A percentile compares a stretch with the other conserved stretches of the same genome.
These are phyloP conservation scores for Podospora pseudopauciseta DNA, from an alignment of 495 filamentous ascomycete species.

Conservation along the genomic window DNA sequence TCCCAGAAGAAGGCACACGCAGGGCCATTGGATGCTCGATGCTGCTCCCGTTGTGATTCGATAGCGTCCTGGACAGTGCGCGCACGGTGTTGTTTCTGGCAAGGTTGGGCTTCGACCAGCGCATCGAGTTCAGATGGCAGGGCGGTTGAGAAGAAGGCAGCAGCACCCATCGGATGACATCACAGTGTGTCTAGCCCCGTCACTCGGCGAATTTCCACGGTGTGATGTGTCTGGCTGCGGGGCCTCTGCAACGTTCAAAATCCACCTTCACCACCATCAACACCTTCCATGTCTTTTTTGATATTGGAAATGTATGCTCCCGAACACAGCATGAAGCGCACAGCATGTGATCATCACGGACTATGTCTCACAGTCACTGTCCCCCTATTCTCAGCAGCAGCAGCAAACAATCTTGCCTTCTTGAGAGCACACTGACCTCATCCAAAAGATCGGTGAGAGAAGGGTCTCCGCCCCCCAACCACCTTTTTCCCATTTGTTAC, in stretches of 20 bases:
- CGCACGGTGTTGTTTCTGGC: not conserved
- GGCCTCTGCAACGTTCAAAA: not conserved
- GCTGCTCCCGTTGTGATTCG: not conserved
- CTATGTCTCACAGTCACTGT: not conserved
- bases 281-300: not conserved
- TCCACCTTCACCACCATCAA: not conserved
- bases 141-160: not conserved
- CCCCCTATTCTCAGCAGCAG: not conserved
- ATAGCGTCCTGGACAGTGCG: constrained; percentile 4
- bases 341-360: not conserved
- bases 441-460: not conserved
- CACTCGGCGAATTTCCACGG: not conserved
- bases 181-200: constrained; percentile 3
- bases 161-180: constrained; percentile 8
- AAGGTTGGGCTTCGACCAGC: not conserved
- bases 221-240: constrained; percentile 3
- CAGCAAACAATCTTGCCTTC: not conserved
- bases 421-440: not conserved
- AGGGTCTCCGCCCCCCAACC: not conserved
- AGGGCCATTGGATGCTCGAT: not conserved
- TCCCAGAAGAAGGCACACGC: not conserved
- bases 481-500: not conserved
- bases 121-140: not conserved
- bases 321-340: not conserved
- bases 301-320: not conserved